A percentile compares a stretch with the other conserved stretches of the same genome.
These are phyloP conservation scores for Hanseniaspora nectarophila DNA, from an alignment of 805 yeast genomes.

Conservation along the genomic window DNA sequence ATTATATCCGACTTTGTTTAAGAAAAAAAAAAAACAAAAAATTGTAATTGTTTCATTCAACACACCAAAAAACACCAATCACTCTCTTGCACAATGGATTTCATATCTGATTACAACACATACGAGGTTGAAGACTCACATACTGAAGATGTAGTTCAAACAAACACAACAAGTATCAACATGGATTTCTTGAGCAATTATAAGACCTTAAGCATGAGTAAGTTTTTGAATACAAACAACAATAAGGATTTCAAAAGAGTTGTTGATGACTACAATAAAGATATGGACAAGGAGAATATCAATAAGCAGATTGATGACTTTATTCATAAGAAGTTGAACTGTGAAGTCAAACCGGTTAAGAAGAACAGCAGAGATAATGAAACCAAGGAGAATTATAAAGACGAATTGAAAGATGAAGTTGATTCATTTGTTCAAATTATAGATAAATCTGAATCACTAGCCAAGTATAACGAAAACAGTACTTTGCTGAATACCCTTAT, in stretches of 20 bases:
- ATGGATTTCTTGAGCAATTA: conserved; percentile 10
- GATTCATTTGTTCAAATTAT: not conserved
- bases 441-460: not conserved
- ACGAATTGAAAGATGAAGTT: not conserved
- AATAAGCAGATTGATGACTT: conserved; percentile 20
- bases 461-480: not conserved
- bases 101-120: conserved; percentile 9
- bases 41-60: not conserved
- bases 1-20: not conserved
- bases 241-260: conserved; percentile 19
- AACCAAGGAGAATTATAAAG: not conserved
- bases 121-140: conserved; percentile 4
- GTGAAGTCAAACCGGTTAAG: not conserved
- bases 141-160: not conserved
- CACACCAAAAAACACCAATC: not conserved
- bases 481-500: not conserved
- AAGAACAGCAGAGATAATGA: not conserved
- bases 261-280: conserved; percentile 18
- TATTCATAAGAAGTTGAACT: conserved; percentile 4
- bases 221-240: not conserved
- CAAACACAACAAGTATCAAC: not conserved
- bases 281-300: conserved; percentile 22
- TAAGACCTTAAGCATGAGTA: conserved; percentile 5
- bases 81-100: not conserved
- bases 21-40: not conserved